These are phyloP conservation scores for Steccherinum ochraceum DNA, from an alignment of 768 basidiomycete species.

Conservation along the genomic window DNA sequence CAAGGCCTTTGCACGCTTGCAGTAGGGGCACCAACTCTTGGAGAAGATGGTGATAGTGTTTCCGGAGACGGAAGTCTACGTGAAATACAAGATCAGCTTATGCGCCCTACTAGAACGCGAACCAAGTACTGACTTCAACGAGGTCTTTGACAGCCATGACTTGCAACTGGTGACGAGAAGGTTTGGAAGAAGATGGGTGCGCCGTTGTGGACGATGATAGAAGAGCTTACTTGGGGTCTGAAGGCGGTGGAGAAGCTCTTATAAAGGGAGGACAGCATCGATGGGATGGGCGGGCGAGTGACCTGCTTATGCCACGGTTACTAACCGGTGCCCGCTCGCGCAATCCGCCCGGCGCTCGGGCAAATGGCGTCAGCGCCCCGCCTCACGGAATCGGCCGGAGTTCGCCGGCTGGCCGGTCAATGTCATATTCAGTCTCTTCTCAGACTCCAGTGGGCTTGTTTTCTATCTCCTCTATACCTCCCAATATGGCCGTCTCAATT, in stretches of 20 bases:
- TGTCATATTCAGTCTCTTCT: background rate
- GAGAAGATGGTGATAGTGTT: conserved; percentile 36
- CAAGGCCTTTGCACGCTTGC: conserved; percentile 32
- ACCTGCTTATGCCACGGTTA: no score
- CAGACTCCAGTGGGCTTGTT: background rate
- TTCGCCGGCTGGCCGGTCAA: no score
- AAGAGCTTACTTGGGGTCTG: conserved; percentile 16
- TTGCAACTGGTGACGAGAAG: conserved; percentile 26
- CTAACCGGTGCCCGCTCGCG: no score
- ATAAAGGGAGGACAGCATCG: conserved; percentile 20
- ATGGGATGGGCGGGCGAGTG: no score
- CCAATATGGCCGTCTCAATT: conserved; percentile 21
- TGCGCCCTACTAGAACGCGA: background rate
- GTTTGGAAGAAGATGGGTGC: conserved; percentile 25
- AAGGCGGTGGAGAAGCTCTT: conserved; percentile 11
- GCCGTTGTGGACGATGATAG: conserved; percentile 12
- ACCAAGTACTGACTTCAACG: conserved; percentile 31
- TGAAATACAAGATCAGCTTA: background rate
- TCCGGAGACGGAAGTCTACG: conserved; percentile 28
- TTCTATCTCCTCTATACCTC: no score
- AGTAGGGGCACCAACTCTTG: conserved; percentile 36
- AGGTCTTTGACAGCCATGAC: conserved; percentile 27
- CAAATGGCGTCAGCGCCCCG: no score
- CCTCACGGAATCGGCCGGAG: no score
- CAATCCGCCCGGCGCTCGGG: no score